phyloP scores from a whole-genome alignment of 805 yeast genomes.

The Cyberlindnera suaveolens region DNA sequence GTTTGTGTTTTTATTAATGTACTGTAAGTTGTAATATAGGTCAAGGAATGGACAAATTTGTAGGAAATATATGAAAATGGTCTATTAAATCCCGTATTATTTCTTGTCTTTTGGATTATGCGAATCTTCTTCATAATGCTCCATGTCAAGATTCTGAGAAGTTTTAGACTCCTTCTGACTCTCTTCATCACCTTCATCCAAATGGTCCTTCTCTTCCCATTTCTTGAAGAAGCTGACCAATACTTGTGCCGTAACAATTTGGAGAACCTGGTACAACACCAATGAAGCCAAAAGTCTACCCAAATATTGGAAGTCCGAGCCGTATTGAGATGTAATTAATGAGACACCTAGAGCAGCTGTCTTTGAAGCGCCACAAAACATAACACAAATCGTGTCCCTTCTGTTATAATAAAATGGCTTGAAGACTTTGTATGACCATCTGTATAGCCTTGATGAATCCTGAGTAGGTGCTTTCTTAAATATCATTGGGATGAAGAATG shows the following conservation, averaged over 20 bases:
- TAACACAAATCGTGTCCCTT: slow-evolving; percentile 67
- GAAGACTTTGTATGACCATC: slow-evolving; percentile 28
- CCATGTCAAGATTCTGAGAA: not conserved
- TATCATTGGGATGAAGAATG: slow-evolving; percentile 39
- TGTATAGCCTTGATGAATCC: slow-evolving; percentile 39
- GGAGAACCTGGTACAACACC: slow-evolving; percentile 83
- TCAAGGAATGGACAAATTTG: not conserved
- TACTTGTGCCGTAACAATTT: slow-evolving; percentile 75
- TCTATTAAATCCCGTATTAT: no score
- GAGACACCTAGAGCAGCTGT: slow-evolving; percentile 92
- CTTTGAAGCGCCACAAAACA: slow-evolving; percentile 90
- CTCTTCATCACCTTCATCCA: slow-evolving; percentile 17
- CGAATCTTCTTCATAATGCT: not conserved
- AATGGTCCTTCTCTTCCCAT: slow-evolving; percentile 43
- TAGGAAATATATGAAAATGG: no score
- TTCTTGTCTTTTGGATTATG: no score
- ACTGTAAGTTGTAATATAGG: no score
- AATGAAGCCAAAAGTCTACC: slow-evolving; percentile 76
- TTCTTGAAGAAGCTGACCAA: slow-evolving; percentile 58
- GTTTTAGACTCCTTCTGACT: slow-evolving; percentile 3
- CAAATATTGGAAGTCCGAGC: slow-evolving; percentile 48
- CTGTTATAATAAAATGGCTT: slow-evolving; percentile 67
- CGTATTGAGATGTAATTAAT: slow-evolving; percentile 73
- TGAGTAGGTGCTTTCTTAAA: slow-evolving; percentile 43
- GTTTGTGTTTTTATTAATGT: not conserved